These are phyloP conservation scores for Fraxinus ornus DNA, from an alignment of 305 asterid genomes.

Conservation along the genomic window DNA sequence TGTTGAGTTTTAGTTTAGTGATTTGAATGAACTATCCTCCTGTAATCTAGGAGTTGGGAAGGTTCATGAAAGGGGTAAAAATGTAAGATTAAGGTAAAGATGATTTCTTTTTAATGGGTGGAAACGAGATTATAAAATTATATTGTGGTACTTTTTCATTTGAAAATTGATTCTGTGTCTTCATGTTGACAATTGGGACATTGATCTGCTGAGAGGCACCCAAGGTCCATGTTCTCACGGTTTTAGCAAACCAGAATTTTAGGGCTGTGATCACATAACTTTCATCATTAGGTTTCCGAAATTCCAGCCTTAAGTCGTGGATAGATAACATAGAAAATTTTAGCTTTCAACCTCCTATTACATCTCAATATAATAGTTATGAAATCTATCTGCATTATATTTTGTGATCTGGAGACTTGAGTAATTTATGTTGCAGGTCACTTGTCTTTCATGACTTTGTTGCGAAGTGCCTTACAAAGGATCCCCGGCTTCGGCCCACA, in stretches of 20 bases:
- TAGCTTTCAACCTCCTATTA: slow-evolving; percentile 10
- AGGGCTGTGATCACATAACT: neutral
- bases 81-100: neutral
- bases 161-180: neutral
- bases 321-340: neutral
- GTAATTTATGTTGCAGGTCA: slow-evolving; percentile 58
- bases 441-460: slow-evolving; percentile 95
- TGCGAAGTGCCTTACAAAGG: slow-evolving; percentile 97
- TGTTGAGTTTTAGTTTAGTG: neutral
- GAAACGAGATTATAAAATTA: neutral
- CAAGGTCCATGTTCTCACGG: neutral
- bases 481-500: slow-evolving; percentile 90
- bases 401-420: slow-evolving; percentile 16
- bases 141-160: neutral
- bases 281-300: neutral
- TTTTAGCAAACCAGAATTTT: neutral
- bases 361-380: slow-evolving; percentile 8
- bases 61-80: neutral
- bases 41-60: neutral
- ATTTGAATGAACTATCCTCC: neutral
- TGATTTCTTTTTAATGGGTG: neutral
- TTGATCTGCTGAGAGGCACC: slow-evolving; percentile 5
- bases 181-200: neutral
- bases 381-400: slow-evolving; percentile 8
- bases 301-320: neutral